These are phyloP conservation scores for Diaporthe eres DNA, from an alignment of 2,329 filamentous ascomycete genomes.

Conservation along the genomic window DNA sequence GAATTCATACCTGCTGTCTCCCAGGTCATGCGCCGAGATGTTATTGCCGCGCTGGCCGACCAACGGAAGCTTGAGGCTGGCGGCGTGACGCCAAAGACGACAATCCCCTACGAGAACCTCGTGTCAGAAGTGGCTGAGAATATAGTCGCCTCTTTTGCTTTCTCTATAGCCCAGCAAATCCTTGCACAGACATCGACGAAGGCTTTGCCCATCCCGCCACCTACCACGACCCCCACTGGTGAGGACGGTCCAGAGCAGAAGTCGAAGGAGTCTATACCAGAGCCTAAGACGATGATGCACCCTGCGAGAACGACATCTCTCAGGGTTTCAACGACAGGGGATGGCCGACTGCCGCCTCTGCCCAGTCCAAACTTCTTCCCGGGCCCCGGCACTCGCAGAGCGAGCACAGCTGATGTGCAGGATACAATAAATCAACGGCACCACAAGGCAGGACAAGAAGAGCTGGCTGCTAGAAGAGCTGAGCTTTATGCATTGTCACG, in stretches of 20 bases:
- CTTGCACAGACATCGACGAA: slow-evolving; percentile 81
- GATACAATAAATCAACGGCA: slow-evolving; percentile 54
- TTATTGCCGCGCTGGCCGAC: slow-evolving; percentile 72
- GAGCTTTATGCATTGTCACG: slow-evolving; percentile 86
- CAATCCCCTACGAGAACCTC: slow-evolving; percentile 50
- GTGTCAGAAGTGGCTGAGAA: slow-evolving; percentile 76
- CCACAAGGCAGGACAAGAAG: slow-evolving; percentile 78
- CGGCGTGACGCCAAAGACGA: slow-evolving; percentile 46
- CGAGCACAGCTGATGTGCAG: slow-evolving; percentile 53
- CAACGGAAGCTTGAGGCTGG: slow-evolving; percentile 55
- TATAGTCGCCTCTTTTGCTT: slow-evolving; percentile 83
- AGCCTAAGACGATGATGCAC: slow-evolving; percentile 80
- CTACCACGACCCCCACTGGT: slow-evolving; percentile 59
- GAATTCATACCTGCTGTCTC: slow-evolving; percentile 88
- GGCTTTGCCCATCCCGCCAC: slow-evolving; percentile 75
- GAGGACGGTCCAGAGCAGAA: slow-evolving; percentile 70
- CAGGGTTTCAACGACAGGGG: slow-evolving; percentile 54
- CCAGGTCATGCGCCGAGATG: slow-evolving; percentile 83
- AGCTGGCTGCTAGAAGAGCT: slow-evolving; percentile 85
- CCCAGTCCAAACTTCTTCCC: slow-evolving; percentile 69
- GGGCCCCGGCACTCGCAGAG: slow-evolving; percentile 56
- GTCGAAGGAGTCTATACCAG: slow-evolving; percentile 66
- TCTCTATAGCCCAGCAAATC: slow-evolving; percentile 82
- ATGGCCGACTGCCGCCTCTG: slow-evolving; percentile 52
- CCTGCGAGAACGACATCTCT: slow-evolving; percentile 76